A percentile compares a stretch with the other conserved stretches of the same genome.
Evolutionary conservation across 176 grass and related monocot species (phyloP).

Genomic region (Cenchrus americanus): DNA sequence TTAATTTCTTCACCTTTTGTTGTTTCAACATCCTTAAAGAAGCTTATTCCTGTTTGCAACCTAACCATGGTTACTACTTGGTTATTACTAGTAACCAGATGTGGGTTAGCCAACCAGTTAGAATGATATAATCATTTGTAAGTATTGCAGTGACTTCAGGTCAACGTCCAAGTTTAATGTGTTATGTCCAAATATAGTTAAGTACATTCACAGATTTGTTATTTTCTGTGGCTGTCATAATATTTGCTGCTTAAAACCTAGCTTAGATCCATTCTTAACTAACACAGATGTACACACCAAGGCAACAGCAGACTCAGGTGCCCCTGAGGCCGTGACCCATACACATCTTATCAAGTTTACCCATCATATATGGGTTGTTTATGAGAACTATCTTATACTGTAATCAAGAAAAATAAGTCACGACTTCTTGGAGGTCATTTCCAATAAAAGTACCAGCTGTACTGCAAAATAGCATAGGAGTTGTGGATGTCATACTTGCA

Average conservation of each 20-base stretch:
- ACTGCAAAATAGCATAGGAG: slow-evolving; percentile 10
- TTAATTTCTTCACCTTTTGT: neutral
- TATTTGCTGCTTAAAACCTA: slow-evolving; percentile 6
- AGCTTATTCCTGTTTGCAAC: neutral
- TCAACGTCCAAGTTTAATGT: neutral
- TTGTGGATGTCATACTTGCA: slow-evolving; percentile 71
- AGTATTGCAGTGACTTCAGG: slow-evolving; percentile 3
- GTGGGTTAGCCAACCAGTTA: neutral
- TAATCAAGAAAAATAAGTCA: neutral
- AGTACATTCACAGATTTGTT: slow-evolving; percentile 9
- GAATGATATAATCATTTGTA: neutral
- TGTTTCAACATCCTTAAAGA: slow-evolving; percentile 10
- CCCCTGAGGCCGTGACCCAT: neutral
- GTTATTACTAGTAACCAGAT: neutral
- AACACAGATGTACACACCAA: slow-evolving; percentile 14
- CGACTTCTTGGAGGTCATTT: neutral
- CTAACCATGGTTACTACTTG: slow-evolving; percentile 22
- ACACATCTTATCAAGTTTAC: slow-evolving; percentile 4
- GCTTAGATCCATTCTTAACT: slow-evolving; percentile 19
- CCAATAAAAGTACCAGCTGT: neutral
- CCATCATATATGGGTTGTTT: neutral
- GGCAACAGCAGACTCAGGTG: slow-evolving; percentile 2
- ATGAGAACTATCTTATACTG: neutral
- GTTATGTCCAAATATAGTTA: neutral
- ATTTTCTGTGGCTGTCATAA: neutral